Base-by-base conservation (phyloP, 192 early-diverging fungal species). In the Phlyctochytrium arcticum region DNA sequence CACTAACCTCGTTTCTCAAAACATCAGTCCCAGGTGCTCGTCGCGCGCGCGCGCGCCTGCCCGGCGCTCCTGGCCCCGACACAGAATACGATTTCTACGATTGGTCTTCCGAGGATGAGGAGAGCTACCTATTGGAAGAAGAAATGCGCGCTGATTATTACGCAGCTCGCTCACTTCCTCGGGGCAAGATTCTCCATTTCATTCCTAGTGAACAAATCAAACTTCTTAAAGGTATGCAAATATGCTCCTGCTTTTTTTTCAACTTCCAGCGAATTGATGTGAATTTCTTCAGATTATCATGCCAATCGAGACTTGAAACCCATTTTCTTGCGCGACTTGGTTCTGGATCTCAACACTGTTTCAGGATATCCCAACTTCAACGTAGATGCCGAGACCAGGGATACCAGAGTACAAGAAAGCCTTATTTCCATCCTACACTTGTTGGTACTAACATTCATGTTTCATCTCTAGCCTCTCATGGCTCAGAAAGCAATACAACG, bases 131-230 rank as follows among this genome's bases (percentile, higher is more conserved):
- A 23, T 23, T 36, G 12, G 60, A 70, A 47, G 51, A 56, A 21
- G 68, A 62, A 23, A 33, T 64, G 47, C 46, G 55, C 15, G 55
- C 55, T 7, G 68, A 36, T 5, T 39, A 31, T 6, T 17, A 15
- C 8, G 53, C 46, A 30, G 31, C 48, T 3, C 39, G 36, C 36
- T 34, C 55, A 27, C 47, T 49, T 32, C 62, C 69, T 19, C 51
- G 53, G 19, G 76, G 77, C 24, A 76, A 75, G 48, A 58, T 82
- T 6, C 30, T 85, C 32, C 79, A 85, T 34, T 85, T 82, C 60
- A 83, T 85, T 49, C 83, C 83, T 0, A 62, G 62, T 10, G 77
- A 78, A 63, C 80, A 83, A 34, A 68, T 85, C 2, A 85, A 85
- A 68, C 54, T 85, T 5, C 39, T 85, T 34, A 82, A 79, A 79